These are phyloP conservation scores for Phytopythium chamaehyphon DNA, from an alignment of 352 stramenopile genomes.

Conservation along the genomic window DNA sequence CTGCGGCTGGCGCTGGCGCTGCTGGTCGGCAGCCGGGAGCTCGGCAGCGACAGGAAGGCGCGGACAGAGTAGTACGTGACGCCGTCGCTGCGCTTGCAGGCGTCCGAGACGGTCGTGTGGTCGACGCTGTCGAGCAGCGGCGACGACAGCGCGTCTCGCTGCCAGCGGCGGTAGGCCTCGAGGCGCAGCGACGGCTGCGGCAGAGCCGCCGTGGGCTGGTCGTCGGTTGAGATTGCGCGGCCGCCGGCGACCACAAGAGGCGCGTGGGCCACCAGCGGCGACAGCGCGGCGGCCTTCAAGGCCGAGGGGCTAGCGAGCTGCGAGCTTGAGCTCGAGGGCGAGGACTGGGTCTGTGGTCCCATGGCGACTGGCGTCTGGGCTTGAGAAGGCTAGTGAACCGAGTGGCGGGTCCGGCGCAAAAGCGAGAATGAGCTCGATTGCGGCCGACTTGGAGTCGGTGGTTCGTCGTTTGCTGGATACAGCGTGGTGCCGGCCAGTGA, in stretches of 20 bases:
- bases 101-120: constrained; percentile 31
- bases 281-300: constrained; percentile 6
- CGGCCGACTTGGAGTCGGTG: too few species aligned
- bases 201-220: not conserved
- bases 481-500: too few species aligned
- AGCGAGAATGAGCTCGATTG: constrained; percentile 4
- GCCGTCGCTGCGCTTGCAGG: constrained; percentile 16
- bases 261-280: constrained; percentile 7
- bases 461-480: too few species aligned
- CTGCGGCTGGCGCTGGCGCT: constrained; percentile 22
- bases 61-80: constrained; percentile 50
- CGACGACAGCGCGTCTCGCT: constrained; percentile 11
- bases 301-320: constrained; percentile 1
- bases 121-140: constrained; percentile 43
- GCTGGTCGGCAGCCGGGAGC: constrained; percentile 38
- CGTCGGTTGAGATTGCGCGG: not conserved
- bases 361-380: not conserved
- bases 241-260: constrained; percentile 4
- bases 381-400: too few species aligned
- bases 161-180: constrained; percentile 6
- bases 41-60: constrained; percentile 42
- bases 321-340: not conserved
- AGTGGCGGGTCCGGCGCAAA: constrained; percentile 1
- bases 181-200: constrained; percentile 1
- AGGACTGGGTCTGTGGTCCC: not conserved